phyloP scores from a whole-genome alignment of 164 flowering plant genomes.

The Pachysandra terminalis region DNA sequence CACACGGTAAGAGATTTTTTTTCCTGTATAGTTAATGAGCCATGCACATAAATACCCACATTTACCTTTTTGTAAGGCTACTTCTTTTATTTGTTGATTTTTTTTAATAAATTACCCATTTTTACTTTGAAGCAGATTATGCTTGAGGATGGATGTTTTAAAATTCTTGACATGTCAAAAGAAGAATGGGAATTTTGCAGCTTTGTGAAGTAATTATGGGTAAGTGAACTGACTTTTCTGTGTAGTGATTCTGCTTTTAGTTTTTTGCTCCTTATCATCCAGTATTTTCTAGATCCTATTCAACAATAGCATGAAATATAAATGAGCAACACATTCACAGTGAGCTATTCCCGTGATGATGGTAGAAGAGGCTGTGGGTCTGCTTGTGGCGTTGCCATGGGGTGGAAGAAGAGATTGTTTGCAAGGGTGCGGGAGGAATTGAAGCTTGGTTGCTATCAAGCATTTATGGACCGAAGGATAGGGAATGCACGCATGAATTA shows the following conservation, averaged over 20 bases:
- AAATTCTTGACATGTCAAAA: slow-evolving; percentile 64
- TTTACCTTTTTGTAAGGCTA: background rate
- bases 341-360: no score
- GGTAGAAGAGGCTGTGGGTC: no score
- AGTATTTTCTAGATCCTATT: background rate
- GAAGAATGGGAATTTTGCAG: slow-evolving; percentile 57
- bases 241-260: no score
- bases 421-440: no score
- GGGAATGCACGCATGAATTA: no score
- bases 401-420: no score
- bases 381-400: no score
- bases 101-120: background rate
- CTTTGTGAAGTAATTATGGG: background rate
- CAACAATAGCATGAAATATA: background rate
- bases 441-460: no score
- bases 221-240: background rate
- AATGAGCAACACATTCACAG: no score
- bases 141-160: slow-evolving; percentile 59
- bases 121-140: slow-evolving; percentile 43
- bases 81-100: no score
- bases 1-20: slow-evolving; percentile 48
- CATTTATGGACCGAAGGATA: no score
- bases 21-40: background rate
- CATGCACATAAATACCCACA: background rate
- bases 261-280: background rate